Conservation (phyloP, 352 stramenopile species). For the Aphanomyces euteiches region DNA sequence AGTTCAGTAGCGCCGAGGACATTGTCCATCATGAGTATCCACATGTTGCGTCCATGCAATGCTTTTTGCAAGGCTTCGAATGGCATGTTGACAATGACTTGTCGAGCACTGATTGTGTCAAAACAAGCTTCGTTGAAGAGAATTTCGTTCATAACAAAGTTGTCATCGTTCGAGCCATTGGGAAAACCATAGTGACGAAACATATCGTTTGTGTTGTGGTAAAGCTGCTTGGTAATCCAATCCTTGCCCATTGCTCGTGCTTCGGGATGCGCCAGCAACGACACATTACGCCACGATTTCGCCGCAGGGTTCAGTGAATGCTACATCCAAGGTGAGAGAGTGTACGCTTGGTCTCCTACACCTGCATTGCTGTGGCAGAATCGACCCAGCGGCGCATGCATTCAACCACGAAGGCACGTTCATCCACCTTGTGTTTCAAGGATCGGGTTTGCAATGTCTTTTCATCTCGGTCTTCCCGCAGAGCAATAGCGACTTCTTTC, state of each 20-base stretch:
- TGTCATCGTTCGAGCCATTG: neutral
- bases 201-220: slow-evolving; percentile 15
- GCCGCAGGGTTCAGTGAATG: neutral
- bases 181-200: neutral
- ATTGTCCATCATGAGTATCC: neutral
- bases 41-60: neutral
- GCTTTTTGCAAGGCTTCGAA: neutral
- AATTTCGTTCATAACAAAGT: slow-evolving; percentile 6
- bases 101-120: neutral
- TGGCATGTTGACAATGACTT: neutral
- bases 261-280: neutral
- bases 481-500: slow-evolving; percentile 8
- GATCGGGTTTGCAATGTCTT: neutral
- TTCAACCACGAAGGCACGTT: slow-evolving; percentile 1
- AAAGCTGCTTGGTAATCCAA: slow-evolving; percentile 28
- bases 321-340: neutral
- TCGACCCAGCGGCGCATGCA: neutral
- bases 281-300: slow-evolving; percentile 23
- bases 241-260: slow-evolving; percentile 22
- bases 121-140: neutral
- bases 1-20: neutral
- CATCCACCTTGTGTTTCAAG: neutral
- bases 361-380: slow-evolving; percentile 3
- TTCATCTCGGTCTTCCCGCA: neutral
- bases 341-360: neutral